phyloP scores from a whole-genome alignment of 2,329 filamentous ascomycete species.

The Ceratocystis alfenasii region DNA sequence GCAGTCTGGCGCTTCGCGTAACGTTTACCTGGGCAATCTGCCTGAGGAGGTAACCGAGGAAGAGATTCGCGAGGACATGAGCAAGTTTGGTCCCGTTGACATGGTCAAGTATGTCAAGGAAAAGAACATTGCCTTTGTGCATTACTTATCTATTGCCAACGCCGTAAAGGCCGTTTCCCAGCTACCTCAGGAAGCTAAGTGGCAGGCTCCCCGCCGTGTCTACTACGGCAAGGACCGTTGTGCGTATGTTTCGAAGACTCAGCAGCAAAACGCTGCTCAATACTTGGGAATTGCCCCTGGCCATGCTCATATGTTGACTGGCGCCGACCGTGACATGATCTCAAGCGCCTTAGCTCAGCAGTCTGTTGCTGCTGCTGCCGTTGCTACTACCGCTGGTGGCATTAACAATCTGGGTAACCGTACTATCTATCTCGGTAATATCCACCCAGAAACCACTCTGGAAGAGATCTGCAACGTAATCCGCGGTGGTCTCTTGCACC shows the following conservation, averaged over 20 bases:
- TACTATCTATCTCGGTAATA: slow-evolving; percentile 96
- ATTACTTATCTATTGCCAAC: slow-evolving; percentile 94
- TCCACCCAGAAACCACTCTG: slow-evolving; percentile 96
- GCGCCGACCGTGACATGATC: slow-evolving; percentile 90
- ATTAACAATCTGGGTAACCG: slow-evolving; percentile 96
- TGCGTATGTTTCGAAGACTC: slow-evolving; percentile 97
- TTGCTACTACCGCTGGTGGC: slow-evolving; percentile 89
- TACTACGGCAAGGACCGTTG: slow-evolving; percentile 99
- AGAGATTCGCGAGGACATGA: slow-evolving; percentile 84
- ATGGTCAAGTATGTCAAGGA: slow-evolving; percentile 96
- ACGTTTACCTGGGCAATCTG: slow-evolving; percentile 91
- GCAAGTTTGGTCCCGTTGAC: slow-evolving; percentile 92
- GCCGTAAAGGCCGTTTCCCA: slow-evolving; percentile 97
- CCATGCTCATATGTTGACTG: slow-evolving; percentile 91
- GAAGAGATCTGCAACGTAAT: slow-evolving; percentile 99
- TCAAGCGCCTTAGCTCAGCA: slow-evolving; percentile 94
- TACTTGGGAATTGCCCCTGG: slow-evolving; percentile 95
- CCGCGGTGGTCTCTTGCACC: slow-evolving; percentile 84
- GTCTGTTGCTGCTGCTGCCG: slow-evolving; percentile 89
- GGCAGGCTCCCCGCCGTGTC: slow-evolving; percentile 87
- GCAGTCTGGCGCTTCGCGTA: slow-evolving; percentile 90
- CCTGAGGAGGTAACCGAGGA: slow-evolving; percentile 83
- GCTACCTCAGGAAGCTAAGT: slow-evolving; percentile 89
- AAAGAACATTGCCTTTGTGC: slow-evolving; percentile 95
- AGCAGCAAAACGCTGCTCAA: slow-evolving; percentile 97